A percentile compares a stretch with the other conserved stretches of the same genome.
phyloP scores from a whole-genome alignment of 352 stramenopile genomes.

The Thalassiosira mediterranea region DNA sequence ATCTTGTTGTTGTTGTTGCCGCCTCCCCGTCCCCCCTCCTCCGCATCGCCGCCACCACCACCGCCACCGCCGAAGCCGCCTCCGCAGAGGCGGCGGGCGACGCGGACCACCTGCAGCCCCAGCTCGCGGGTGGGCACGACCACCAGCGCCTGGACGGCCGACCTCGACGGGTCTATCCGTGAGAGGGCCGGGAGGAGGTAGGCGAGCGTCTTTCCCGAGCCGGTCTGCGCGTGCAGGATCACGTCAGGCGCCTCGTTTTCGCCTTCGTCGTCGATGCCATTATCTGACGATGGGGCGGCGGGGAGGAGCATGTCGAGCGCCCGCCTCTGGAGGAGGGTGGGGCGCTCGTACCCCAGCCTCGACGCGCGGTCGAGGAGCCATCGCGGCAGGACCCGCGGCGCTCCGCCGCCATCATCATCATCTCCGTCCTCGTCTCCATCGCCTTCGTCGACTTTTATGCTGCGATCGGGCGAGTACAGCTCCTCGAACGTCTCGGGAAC shows the following conservation, averaged over 20 bases:
- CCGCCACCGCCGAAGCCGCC: slow-evolving; percentile 6
- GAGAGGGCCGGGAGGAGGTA: slow-evolving; percentile 72
- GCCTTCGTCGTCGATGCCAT: slow-evolving; percentile 5
- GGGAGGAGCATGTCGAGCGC: slow-evolving; percentile 74
- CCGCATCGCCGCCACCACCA: slow-evolving; percentile 5
- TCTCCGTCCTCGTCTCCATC: background rate
- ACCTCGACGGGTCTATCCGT: slow-evolving; percentile 49
- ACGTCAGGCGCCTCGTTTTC: slow-evolving; percentile 36
- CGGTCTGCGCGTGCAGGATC: slow-evolving; percentile 79
- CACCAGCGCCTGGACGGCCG: slow-evolving; percentile 72
- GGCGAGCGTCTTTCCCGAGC: slow-evolving; percentile 73
- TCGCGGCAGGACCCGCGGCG: slow-evolving; percentile 54
- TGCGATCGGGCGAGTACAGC: slow-evolving; percentile 57
- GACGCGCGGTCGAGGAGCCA: slow-evolving; percentile 81
- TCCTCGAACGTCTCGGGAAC: slow-evolving; percentile 75
- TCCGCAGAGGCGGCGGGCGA: slow-evolving; percentile 72
- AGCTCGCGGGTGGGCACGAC: slow-evolving; percentile 84
- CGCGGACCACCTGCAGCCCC: slow-evolving; percentile 83
- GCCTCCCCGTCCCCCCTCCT: background rate
- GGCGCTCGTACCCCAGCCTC: slow-evolving; percentile 70
- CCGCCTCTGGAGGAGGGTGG: slow-evolving; percentile 81
- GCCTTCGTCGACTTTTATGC: background rate
- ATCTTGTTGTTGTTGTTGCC: slow-evolving; percentile 52
- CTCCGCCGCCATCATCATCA: no score
- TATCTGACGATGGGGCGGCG: background rate